A percentile compares a stretch with the other conserved stretches of the same genome.
phyloP scores from a whole-genome alignment of 2,329 filamentous ascomycete genomes.

The Aspergillus sp. region DNA sequence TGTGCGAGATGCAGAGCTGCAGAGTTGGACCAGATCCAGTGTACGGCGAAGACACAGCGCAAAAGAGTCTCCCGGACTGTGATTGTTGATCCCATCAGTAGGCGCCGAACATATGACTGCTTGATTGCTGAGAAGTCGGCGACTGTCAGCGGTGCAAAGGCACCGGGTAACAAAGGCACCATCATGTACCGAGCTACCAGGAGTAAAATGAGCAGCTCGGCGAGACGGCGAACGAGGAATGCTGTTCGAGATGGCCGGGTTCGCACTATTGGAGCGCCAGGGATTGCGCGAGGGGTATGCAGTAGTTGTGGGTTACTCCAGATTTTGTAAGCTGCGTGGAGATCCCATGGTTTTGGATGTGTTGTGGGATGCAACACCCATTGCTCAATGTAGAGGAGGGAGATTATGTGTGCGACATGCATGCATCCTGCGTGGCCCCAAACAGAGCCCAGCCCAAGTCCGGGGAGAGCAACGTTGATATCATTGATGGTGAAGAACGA shows the following conservation, averaged over 20 bases:
- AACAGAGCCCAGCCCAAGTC: not conserved
- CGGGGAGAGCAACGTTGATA: not conserved
- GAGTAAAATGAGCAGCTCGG: not conserved
- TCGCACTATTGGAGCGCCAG: not conserved
- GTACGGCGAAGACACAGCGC: not conserved
- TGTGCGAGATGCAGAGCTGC: not conserved
- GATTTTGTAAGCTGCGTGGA: constrained; percentile 2
- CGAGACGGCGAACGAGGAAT: not conserved
- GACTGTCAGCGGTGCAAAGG: not conserved
- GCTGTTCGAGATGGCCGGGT: not conserved
- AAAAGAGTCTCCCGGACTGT: constrained; percentile 1
- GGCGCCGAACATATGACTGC: not conserved
- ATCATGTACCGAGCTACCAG: not conserved
- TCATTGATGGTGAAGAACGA: not conserved
- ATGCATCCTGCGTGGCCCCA: not conserved
- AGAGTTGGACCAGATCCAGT: constrained; percentile 2
- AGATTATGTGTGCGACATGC: not conserved
- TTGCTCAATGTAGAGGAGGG: constrained; percentile 1
- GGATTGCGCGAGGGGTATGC: not conserved
- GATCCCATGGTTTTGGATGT: not conserved
- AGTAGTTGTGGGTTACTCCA: constrained; percentile 2
- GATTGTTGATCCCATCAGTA: not conserved
- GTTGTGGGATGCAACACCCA: not conserved
- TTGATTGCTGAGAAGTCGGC: not conserved
- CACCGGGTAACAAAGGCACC: not conserved